A percentile compares a stretch with the other conserved stretches of the same genome.
Evolutionary conservation across 805 yeast genomes (phyloP).

Genomic region (Starmerella roubikii): DNA sequence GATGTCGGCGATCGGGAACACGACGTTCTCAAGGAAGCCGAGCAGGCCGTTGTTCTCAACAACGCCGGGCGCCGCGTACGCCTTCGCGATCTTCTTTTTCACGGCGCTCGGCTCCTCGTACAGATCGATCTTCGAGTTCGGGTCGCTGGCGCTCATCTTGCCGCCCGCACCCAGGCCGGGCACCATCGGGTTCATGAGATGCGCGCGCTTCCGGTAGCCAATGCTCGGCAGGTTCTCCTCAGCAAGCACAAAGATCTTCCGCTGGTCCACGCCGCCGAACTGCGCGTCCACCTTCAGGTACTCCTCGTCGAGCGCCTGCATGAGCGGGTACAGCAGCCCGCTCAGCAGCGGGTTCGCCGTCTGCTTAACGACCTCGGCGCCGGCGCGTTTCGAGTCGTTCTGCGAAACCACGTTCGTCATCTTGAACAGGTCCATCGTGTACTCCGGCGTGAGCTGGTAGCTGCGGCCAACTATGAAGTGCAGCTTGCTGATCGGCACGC

Average conservation of each 20-base stretch:
- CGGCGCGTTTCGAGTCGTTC: conserved; percentile 96
- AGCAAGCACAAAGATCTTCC: conserved; percentile 92
- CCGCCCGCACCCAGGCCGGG: conserved; percentile 95
- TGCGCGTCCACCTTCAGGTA: conserved; percentile 80
- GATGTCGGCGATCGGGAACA: conserved; percentile 75
- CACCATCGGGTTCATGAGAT: conserved; percentile 97
- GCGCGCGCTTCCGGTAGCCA: conserved; percentile 96
- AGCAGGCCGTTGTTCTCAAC: conserved; percentile 83
- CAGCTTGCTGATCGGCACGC: conserved; percentile 83
- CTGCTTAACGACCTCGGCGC: conserved; percentile 98
- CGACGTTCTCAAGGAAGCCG: conserved; percentile 70
- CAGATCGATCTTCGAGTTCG: conserved; percentile 90
- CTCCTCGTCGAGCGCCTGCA: conserved; percentile 97
- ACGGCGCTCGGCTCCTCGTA: conserved; percentile 79
- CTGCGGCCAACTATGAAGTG: conserved; percentile 75
- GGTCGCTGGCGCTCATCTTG: conserved; percentile 98
- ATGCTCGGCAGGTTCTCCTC: conserved; percentile 79
- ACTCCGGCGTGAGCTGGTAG: conserved; percentile 68
- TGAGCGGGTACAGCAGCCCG: conserved; percentile 91
- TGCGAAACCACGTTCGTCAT: conserved; percentile 75
- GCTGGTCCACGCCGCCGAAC: conserved; percentile 98
- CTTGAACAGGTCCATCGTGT: conserved; percentile 80
- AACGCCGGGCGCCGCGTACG: conserved; percentile 91
- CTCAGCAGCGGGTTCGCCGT: conserved; percentile 84
- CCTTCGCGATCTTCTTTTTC: conserved; percentile 79